These are phyloP conservation scores for Zopfochytrium polystomum DNA, from an alignment of 371 early-diverging fungal genomes.

Conservation along the genomic window DNA sequence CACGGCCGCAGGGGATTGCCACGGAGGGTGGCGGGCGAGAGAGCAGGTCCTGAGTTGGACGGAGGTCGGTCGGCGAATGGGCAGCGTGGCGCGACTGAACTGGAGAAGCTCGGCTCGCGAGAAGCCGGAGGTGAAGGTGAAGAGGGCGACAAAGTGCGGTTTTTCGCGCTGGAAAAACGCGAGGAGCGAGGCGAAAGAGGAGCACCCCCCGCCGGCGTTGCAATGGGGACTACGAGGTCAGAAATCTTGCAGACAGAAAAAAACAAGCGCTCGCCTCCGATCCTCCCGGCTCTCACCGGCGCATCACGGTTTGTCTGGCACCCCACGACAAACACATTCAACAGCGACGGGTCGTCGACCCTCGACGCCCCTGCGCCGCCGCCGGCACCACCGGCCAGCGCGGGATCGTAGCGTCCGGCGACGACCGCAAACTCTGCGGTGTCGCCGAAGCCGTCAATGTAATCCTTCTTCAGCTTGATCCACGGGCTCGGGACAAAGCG, in stretches of 20 bases:
- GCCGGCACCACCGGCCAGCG: conserved; percentile 9
- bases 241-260: conserved; percentile 1
- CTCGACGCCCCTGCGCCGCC: conserved; percentile 13
- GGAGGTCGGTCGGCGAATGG: conserved; percentile 5
- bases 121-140: conserved; percentile 23
- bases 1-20: too few relatives aligned
- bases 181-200: too few relatives aligned
- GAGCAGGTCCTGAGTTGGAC: too few relatives aligned
- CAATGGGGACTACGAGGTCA: neutral
- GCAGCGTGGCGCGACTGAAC: conserved; percentile 15
- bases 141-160: conserved; percentile 9
- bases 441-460: conserved; percentile 33
- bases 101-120: conserved; percentile 10
- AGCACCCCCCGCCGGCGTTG: neutral
- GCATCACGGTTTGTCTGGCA: conserved; percentile 7
- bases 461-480: conserved; percentile 30
- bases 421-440: conserved; percentile 25
- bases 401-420: conserved; percentile 21
- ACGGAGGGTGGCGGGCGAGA: too few relatives aligned
- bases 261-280: neutral
- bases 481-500: too few relatives aligned
- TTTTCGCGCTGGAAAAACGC: too few relatives aligned
- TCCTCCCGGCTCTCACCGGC: conserved; percentile 1
- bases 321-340: conserved; percentile 23
- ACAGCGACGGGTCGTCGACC: conserved; percentile 8